Evolutionary conservation across 2,329 filamentous ascomycete genomes (phyloP).

Genomic region (Tolypocladium ophioglossoides): DNA sequence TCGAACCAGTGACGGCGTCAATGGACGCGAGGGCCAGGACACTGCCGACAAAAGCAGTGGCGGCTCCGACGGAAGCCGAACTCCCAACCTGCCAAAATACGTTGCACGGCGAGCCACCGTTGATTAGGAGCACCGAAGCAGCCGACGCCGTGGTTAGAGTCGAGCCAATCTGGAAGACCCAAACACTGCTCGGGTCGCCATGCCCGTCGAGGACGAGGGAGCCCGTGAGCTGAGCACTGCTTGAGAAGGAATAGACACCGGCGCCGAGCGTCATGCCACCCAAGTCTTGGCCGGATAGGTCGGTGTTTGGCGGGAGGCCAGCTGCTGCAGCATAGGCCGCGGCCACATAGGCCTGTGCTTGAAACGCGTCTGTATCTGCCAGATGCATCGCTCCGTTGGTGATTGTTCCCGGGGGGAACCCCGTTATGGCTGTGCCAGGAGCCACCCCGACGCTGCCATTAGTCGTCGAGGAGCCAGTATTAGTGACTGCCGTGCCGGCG

Average conservation of each 20-base stretch:
- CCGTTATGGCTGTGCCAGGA: neutral
- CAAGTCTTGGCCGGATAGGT: neutral
- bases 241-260: neutral
- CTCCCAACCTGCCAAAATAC: neutral
- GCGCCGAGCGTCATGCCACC: neutral
- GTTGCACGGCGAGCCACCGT: neutral
- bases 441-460: neutral
- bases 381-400: neutral
- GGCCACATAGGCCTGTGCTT: neutral
- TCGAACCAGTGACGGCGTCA: neutral
- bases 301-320: neutral
- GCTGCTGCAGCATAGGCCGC: neutral
- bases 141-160: neutral
- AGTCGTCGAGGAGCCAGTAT: neutral
- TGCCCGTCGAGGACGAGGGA: neutral
- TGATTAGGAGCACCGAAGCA: neutral
- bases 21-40: neutral
- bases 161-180: neutral
- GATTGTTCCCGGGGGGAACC: neutral
- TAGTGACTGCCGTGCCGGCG: neutral
- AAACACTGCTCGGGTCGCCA: neutral
- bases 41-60: neutral
- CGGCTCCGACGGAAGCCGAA: neutral
- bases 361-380: neutral
- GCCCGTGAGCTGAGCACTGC: neutral